Evolutionary conservation across 441 rosid species (phyloP), one percentile per base, ranked within the genome.

Genomic region (Dalechampia spathulata): DNA sequence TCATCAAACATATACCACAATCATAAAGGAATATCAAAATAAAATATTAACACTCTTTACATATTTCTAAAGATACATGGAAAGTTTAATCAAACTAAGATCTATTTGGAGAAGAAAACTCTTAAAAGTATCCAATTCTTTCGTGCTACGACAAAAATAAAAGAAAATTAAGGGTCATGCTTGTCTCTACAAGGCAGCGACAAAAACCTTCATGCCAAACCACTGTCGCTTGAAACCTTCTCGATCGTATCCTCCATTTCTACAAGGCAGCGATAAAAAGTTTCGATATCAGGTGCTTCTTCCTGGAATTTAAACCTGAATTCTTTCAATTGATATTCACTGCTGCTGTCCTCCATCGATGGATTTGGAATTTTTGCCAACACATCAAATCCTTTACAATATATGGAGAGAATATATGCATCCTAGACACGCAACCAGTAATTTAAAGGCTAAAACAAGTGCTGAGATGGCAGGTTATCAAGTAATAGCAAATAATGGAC

Each of bases 231-330:
- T 55, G 96, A 81, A 61, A 90, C 80, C 72, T 75, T 87, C 68
- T 69, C 75, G 0, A 90, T 69, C 55, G 78, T 85, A 47, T 82
- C 97, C 62, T 93, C 99, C 97, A 90, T 85, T 57, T 78, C 75
- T 63, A 82, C 81, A 7, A 93, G 91, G 57, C 68, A 83, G 23
- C 46, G 67, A 62, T 96, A 93, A 63, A 90, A 87, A 2, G 75
- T 64, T 68, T 76, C 88, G 9, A 85, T 57, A 63, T 90, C 91
- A 21, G 5, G 53, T 36, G 83, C 91, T 54, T 87, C 89, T 60
- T 83, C 86, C 70, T 83, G 70, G 69, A 93, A 83, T 22, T 75
- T 58, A 49, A 93, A 77, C 53, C 95, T 78, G 72, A 73, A 83
- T 72, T 93, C 86, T 63, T 80, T 85, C 99, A 95, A 90, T 19